Percentiles rank a stretch among this genome's conserved stretches.
Conservation (phyloP, 148 eudicot genomes). For the Agrostemma githago region DNA sequence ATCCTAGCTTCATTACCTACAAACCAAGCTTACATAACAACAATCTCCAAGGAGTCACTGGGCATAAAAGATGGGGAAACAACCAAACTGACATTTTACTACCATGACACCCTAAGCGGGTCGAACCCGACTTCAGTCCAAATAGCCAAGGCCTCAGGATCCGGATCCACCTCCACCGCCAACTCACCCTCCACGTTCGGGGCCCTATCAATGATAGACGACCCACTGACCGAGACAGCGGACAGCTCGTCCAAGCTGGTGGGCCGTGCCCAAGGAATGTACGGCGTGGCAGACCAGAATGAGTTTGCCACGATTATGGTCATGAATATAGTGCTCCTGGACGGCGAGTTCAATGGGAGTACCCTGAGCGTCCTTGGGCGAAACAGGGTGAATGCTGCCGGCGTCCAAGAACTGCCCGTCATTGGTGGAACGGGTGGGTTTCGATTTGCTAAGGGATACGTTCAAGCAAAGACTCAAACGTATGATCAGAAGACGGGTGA, state of each 20-base stretch:
- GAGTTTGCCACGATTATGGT: conserved; percentile 34
- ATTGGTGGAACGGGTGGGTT: conserved; percentile 53
- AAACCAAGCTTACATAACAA: conserved; percentile 14
- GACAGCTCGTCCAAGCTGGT: conserved; percentile 31
- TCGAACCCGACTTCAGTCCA: conserved; percentile 19
- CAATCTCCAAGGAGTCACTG: conserved; percentile 15
- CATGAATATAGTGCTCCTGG: conserved; percentile 33
- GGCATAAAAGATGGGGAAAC: conserved; percentile 23
- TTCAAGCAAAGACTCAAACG: conserved; percentile 34
- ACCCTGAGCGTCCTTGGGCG: conserved; percentile 40
- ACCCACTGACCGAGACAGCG: conserved; percentile 40
- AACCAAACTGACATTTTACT: conserved; percentile 29
- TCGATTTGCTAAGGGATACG: conserved; percentile 55
- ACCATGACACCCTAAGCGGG: conserved; percentile 29
- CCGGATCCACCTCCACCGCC: no score
- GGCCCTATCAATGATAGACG: conserved; percentile 38
- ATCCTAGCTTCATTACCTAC: conserved; percentile 5
- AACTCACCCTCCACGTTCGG: conserved; percentile 33
- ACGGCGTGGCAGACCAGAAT: conserved; percentile 32
- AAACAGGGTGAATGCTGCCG: conserved; percentile 18
- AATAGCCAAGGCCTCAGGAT: conserved; percentile 24
- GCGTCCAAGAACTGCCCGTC: conserved; percentile 42
- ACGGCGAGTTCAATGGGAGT: conserved; percentile 43
- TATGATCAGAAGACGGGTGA: conserved; percentile 35
- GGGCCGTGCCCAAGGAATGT: conserved; percentile 55